Evolutionary conservation across 169 alveolate species (phyloP), one percentile per base, ranked within the genome.

Genomic region (Cryptosporidium parvum): DNA sequence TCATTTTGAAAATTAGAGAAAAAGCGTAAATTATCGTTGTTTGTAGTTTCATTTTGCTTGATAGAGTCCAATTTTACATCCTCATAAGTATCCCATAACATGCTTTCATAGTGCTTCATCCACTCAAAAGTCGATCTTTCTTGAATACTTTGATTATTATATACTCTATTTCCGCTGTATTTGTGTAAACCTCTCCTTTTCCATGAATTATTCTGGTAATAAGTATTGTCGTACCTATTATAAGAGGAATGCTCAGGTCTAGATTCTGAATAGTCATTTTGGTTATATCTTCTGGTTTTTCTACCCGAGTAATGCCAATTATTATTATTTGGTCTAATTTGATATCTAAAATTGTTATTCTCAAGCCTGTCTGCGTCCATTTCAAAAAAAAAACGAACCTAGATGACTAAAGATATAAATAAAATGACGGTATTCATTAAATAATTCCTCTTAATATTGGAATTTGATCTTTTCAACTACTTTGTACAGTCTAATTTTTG

Each of bases 31-130:
- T 21, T 21, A 23, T 23, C 18, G 29, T 52, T 51, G 29, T 51
- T 35, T 14, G 23, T 21, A 9, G 29, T 42, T 44, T 44, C 52
- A 18, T 51, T 51, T 45, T 48, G 35, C 14, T 48, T 33, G 26
- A 26, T 26, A 16, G 18, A 73, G 33, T 73, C 71, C 62, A 73
- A 10, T 26, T 33, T 52, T 23, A 73, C 71, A 35, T 73, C 86
- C 9, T 73, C 71, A 42, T 73, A 73, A n/a, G 52, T 73, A 42
- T 73, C 86, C 86, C 86, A 73, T 21, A 73, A 26, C 58, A 53
- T 53, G 56, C 33, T 18, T 42, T 59, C 53, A 42, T 73, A 56
- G 12, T 42, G 29, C 26, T 42, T 58, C 21, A 73, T 33, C 86
- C 86, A 73, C 4, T 59, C 53, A 35, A 65, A 65, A 26, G 29